Conservation (phyloP, 2,329 filamentous ascomycete genomes). For the Pyrenochaeta sp. region DNA sequence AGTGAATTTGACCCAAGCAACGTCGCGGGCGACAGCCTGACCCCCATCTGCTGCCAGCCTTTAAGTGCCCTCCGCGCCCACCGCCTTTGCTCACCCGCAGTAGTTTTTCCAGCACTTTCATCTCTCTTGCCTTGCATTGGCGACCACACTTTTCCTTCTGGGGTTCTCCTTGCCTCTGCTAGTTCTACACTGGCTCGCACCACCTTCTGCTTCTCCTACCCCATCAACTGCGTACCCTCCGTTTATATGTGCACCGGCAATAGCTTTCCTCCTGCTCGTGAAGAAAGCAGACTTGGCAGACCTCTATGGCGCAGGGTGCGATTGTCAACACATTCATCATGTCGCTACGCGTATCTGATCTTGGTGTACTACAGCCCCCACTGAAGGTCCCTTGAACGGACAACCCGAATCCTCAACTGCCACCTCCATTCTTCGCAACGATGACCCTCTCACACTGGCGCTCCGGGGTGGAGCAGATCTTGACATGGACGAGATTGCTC, state of each 20-base stretch:
- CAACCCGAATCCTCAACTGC: conserved; percentile 14
- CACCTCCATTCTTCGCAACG: conserved; percentile 22
- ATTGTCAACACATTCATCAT: background rate
- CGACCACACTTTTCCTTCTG: background rate
- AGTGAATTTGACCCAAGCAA: background rate
- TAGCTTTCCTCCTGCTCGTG: conserved; percentile 13
- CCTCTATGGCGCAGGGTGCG: conserved; percentile 32
- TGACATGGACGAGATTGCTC: conserved; percentile 24
- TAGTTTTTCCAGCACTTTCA: too few species aligned
- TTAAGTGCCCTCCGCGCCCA: background rate
- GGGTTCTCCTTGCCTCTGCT: background rate
- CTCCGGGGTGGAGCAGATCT: conserved; percentile 17
- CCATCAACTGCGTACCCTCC: background rate
- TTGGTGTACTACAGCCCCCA: conserved; percentile 25
- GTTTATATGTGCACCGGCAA: conserved; percentile 25
- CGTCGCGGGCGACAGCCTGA: background rate
- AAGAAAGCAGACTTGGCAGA: conserved; percentile 18
- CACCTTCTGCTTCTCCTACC: background rate
- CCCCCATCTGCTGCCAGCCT: background rate
- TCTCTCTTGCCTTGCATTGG: too few species aligned
- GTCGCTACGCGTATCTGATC: conserved; percentile 7
- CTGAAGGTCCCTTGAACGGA: conserved; percentile 25
- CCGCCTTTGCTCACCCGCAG: background rate
- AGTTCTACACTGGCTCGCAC: conserved; percentile 1
- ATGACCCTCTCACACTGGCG: conserved; percentile 24